Conservation (phyloP, 768 basidiomycete species). For the Clavulina sp. region DNA sequence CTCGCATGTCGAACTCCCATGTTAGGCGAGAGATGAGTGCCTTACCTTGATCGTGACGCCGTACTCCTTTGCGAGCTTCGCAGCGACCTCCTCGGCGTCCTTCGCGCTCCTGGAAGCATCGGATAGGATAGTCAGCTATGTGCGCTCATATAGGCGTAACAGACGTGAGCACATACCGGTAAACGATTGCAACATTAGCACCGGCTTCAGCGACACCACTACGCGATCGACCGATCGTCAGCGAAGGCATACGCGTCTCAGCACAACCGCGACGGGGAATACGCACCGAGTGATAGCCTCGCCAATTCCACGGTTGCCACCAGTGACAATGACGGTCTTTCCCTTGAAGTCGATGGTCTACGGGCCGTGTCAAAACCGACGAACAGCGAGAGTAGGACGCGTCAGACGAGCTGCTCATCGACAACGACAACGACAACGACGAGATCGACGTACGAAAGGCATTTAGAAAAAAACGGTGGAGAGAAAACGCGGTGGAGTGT, state of each 20-base stretch:
- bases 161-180: constrained; percentile 22
- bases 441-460: too few relatives aligned
- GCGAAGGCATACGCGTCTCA: too few relatives aligned
- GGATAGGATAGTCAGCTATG: not conserved
- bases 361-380: too few relatives aligned
- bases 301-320: constrained; percentile 42
- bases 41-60: constrained; percentile 27
- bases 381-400: too few relatives aligned
- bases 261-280: not conserved
- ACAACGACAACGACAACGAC: too few relatives aligned
- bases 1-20: not conserved
- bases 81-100: constrained; percentile 32
- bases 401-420: too few relatives aligned
- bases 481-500: too few relatives aligned
- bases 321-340: constrained; percentile 39
- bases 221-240: not conserved
- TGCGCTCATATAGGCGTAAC: not conserved
- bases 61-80: constrained; percentile 30
- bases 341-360: constrained; percentile 15
- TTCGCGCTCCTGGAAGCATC: constrained; percentile 24
- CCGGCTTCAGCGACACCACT: constrained; percentile 36
- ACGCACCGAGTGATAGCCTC: constrained; percentile 26
- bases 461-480: too few relatives aligned
- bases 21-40: not conserved
- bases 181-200: constrained; percentile 43